phyloP scores from a whole-genome alignment of 2,329 filamentous ascomycete species.

The Corinectria fuckeliana region DNA sequence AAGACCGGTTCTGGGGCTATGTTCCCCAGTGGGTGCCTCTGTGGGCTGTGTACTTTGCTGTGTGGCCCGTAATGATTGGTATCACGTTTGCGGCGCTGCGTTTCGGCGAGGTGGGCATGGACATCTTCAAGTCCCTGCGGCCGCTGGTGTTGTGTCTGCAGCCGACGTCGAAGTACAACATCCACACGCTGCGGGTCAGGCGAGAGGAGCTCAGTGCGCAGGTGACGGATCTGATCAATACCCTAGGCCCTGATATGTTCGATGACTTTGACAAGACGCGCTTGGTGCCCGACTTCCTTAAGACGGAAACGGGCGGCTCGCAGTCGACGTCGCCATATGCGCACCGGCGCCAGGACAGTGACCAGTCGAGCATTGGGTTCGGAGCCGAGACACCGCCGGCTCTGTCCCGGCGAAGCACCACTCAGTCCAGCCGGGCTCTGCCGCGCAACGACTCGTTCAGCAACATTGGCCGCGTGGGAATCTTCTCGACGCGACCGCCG shows the following conservation, averaged over 20 bases:
- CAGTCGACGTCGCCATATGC: conserved; percentile 27
- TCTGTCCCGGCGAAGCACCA: conserved; percentile 57
- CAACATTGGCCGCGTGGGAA: conserved; percentile 84
- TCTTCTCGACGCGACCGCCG: conserved; percentile 89
- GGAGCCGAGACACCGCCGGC: conserved; percentile 49
- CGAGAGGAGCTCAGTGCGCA: conserved; percentile 78
- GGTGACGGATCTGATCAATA: conserved; percentile 93
- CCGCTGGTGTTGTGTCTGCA: conserved; percentile 86
- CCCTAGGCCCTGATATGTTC: conserved; percentile 93
- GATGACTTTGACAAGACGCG: conserved; percentile 88
- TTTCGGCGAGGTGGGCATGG: conserved; percentile 98
- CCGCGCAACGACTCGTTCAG: conserved; percentile 94
- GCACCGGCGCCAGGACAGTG: conserved; percentile 55
- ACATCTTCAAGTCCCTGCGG: conserved; percentile 92
- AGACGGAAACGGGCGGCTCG: conserved; percentile 40
- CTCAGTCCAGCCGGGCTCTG: conserved; percentile 59
- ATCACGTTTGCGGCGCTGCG: conserved; percentile 93
- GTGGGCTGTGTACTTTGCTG: conserved; percentile 75
- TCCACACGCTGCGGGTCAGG: conserved; percentile 76
- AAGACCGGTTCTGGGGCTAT: conserved; percentile 82
- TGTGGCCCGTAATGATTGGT: conserved; percentile 81
- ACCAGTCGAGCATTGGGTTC: conserved; percentile 50
- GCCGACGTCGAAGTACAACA: conserved; percentile 82
- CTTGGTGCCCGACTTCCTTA: conserved; percentile 66
- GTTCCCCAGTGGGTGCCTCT: conserved; percentile 81